Evolutionary conservation across 1,284 basidiomycete genomes (phyloP).

Genomic region (Marasmius oreades): DNA sequence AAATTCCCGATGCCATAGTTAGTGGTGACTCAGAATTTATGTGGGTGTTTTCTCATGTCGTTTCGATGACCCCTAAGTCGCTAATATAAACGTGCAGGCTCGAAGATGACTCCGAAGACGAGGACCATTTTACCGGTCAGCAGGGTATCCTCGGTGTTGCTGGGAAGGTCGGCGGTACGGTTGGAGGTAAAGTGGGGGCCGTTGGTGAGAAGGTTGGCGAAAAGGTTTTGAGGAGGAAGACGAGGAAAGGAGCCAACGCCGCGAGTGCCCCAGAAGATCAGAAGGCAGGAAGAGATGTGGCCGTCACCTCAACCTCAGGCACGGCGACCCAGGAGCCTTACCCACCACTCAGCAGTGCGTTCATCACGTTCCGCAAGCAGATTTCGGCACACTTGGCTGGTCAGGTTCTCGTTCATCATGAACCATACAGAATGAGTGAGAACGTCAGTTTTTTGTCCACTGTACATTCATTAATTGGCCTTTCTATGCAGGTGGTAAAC

Average conservation of each 20-base stretch:
- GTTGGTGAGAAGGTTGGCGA: slow-evolving; percentile 9
- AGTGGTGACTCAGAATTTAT: background rate
- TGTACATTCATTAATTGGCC: slow-evolving; percentile 21
- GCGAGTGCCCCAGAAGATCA: slow-evolving; percentile 15
- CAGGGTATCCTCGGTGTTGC: slow-evolving; percentile 16
- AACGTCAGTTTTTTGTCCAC: slow-evolving; percentile 18
- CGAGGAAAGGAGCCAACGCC: slow-evolving; percentile 1
- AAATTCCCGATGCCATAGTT: slow-evolving; percentile 21
- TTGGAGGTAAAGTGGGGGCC: slow-evolving; percentile 6
- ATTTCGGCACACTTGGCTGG: slow-evolving; percentile 88
- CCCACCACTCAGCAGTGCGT: slow-evolving; percentile 79
- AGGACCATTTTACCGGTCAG: slow-evolving; percentile 15
- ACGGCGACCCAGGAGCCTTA: slow-evolving; percentile 32
- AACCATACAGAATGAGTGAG: slow-evolving; percentile 72
- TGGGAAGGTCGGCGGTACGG: slow-evolving; percentile 18
- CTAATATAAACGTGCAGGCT: slow-evolving; percentile 8
- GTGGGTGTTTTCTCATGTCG: background rate
- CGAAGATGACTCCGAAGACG: slow-evolving; percentile 24
- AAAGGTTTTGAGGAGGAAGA: slow-evolving; percentile 6
- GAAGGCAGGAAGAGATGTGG: slow-evolving; percentile 7
- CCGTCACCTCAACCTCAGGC: background rate
- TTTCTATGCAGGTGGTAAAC: slow-evolving; percentile 41
- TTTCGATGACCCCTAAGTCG: background rate
- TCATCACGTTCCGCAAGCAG: slow-evolving; percentile 92
- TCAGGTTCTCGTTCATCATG: slow-evolving; percentile 70